A percentile compares a stretch with the other conserved stretches of the same genome.
Evolutionary conservation across 2,329 filamentous ascomycete genomes (phyloP).

Genomic region (Xylaria sp.): DNA sequence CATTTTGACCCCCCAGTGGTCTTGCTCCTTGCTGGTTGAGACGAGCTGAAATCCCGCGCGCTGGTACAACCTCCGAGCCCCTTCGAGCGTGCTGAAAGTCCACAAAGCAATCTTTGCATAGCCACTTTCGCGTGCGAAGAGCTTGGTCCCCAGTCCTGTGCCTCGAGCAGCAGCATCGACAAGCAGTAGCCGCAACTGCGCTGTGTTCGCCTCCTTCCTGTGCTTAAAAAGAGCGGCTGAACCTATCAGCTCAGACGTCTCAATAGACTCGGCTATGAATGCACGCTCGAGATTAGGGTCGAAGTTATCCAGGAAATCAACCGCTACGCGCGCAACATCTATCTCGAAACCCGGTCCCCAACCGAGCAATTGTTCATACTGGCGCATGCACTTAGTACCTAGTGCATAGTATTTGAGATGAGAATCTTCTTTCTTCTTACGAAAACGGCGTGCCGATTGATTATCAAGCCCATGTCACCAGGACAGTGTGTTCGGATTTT

Average conservation of each 20-base stretch:
- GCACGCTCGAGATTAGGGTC: constrained; percentile 22
- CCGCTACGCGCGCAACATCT: constrained; percentile 12
- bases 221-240: constrained; percentile 26
- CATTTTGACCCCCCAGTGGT: constrained; percentile 19
- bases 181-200: constrained; percentile 23
- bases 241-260: constrained; percentile 24
- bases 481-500: constrained; percentile 21
- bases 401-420: neutral
- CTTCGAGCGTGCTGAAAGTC: constrained; percentile 28
- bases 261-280: constrained; percentile 20
- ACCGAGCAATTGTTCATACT: constrained; percentile 23
- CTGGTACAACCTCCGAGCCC: constrained; percentile 28
- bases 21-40: constrained; percentile 8
- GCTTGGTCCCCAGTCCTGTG: constrained; percentile 15
- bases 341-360: constrained; percentile 25
- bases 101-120: constrained; percentile 27
- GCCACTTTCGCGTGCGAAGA: constrained; percentile 24
- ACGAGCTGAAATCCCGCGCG: constrained; percentile 26
- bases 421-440: constrained; percentile 11
- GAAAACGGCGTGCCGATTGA: constrained; percentile 20
- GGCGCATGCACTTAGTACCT: constrained; percentile 4
- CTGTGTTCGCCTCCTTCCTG: constrained; percentile 15
- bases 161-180: constrained; percentile 26
- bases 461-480: constrained; percentile 30
- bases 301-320: constrained; percentile 27